Evolutionary conservation across 139 green algal species (phyloP).

Genomic region (Ostreobium quekettii): DNA sequence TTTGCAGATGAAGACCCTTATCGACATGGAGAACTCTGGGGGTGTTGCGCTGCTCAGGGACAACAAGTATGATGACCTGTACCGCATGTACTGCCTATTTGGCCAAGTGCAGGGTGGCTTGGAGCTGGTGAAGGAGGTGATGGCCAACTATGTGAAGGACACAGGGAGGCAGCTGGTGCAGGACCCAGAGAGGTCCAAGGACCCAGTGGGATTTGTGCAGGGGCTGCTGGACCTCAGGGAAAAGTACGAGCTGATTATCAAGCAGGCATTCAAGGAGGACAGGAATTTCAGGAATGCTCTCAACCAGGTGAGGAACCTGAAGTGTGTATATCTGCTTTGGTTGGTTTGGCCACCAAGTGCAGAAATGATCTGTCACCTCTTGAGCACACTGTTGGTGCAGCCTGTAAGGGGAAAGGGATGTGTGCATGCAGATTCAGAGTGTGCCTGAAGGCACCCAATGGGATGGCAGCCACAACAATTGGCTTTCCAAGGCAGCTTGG

Average conservation of each 20-base stretch:
- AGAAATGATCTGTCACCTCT: too few relatives aligned
- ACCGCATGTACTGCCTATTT: slow-evolving; percentile 87
- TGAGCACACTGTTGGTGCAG: too few relatives aligned
- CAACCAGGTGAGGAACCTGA: slow-evolving; percentile 66
- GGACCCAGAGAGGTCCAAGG: slow-evolving; percentile 34
- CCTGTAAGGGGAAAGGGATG: too few relatives aligned
- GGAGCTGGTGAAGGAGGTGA: slow-evolving; percentile 49
- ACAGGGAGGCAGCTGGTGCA: slow-evolving; percentile 49
- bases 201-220: slow-evolving; percentile 83
- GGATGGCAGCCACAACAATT: too few relatives aligned
- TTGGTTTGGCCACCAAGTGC: too few relatives aligned
- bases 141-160: slow-evolving; percentile 59
- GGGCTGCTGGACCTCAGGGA: slow-evolving; percentile 70
- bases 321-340: too few relatives aligned
- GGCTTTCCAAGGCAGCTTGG: too few relatives aligned
- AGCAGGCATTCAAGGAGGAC: slow-evolving; percentile 64
- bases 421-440: too few relatives aligned
- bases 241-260: slow-evolving; percentile 87
- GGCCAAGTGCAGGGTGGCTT: slow-evolving; percentile 58
- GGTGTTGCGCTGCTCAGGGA: slow-evolving; percentile 69
- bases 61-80: slow-evolving; percentile 75
- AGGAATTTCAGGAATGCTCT: slow-evolving; percentile 83
- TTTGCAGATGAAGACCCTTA: slow-evolving; percentile 74
- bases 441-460: too few relatives aligned
- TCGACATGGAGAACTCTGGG: slow-evolving; percentile 87